phyloP scores from a whole-genome alignment of 73 alveolate genomes.

The Halteria grandinella region DNA sequence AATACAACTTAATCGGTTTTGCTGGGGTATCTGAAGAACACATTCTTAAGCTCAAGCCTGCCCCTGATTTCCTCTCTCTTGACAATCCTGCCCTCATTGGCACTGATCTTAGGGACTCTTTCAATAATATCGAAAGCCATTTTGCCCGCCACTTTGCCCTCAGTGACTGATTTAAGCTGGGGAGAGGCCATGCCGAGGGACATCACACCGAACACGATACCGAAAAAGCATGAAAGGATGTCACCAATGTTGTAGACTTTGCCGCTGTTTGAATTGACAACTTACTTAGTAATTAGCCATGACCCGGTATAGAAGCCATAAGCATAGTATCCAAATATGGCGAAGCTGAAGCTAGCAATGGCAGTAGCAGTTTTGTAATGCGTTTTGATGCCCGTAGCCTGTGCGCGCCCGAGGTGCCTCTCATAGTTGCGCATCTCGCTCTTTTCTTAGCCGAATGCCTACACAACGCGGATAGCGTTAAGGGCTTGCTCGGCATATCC shows the following conservation, averaged over 20 bases:
- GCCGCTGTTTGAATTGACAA: neutral
- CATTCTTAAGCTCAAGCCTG: conserved; percentile 78
- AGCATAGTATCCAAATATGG: conserved; percentile 21
- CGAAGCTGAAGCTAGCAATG: neutral
- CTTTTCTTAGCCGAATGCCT: conserved; percentile 22
- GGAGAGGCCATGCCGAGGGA: conserved; percentile 21
- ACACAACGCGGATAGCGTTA: conserved; percentile 28
- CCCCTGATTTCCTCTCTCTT: conserved; percentile 39
- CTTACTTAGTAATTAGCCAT: conserved; percentile 6
- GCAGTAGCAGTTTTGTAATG: neutral
- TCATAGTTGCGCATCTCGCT: neutral
- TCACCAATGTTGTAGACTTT: conserved; percentile 34
- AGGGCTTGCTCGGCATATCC: conserved; percentile 25
- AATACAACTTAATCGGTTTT: conserved; percentile 70
- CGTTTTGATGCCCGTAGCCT: neutral
- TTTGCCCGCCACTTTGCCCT: conserved; percentile 38
- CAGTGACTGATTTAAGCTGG: conserved; percentile 16
- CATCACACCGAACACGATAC: conserved; percentile 31
- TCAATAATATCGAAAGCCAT: conserved; percentile 26
- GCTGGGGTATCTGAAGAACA: conserved; percentile 83
- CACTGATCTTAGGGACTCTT: conserved; percentile 43
- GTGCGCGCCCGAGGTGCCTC: neutral
- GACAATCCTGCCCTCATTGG: conserved; percentile 26
- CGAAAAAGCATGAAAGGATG: conserved; percentile 18
- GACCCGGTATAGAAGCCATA: conserved; percentile 48